These are phyloP conservation scores for Theobroma grandiflorum DNA, from an alignment of 441 rosid species.

Conservation along the genomic window DNA sequence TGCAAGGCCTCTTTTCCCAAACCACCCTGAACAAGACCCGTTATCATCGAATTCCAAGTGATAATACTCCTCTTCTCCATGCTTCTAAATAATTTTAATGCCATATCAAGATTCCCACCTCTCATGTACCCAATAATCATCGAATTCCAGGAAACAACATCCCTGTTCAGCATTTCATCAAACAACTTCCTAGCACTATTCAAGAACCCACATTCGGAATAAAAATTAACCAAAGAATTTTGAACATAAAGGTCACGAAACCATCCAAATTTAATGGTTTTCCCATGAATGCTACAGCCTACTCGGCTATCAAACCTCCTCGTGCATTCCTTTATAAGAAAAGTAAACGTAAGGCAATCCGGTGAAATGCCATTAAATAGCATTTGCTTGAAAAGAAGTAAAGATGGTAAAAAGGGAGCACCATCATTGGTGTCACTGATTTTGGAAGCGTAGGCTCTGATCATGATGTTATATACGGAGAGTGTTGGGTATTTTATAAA, in stretches of 20 bases:
- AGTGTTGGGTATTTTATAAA: conserved; percentile 41
- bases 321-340: conserved; percentile 58
- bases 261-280: conserved; percentile 47
- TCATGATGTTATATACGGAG: conserved; percentile 53
- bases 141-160: conserved; percentile 68
- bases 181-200: conserved; percentile 51
- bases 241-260: conserved; percentile 46
- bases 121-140: conserved; percentile 62
- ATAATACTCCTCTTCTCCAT: conserved; percentile 52
- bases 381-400: conserved; percentile 56
- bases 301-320: conserved; percentile 30
- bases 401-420: conserved; percentile 17
- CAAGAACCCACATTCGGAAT: conserved; percentile 38
- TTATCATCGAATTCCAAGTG: conserved; percentile 66
- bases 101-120: conserved; percentile 50
- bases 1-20: conserved; percentile 56
- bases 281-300: conserved; percentile 52
- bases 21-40: conserved; percentile 64
- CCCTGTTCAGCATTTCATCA: conserved; percentile 57
- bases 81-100: conserved; percentile 42
- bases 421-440: conserved; percentile 3
- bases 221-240: conserved; percentile 52
- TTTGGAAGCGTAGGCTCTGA: conserved; percentile 56
- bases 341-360: conserved; percentile 61
- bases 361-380: conserved; percentile 43